Base-by-base conservation (phyloP, 768 basidiomycete species). In the Wakefieldia striispora region DNA sequence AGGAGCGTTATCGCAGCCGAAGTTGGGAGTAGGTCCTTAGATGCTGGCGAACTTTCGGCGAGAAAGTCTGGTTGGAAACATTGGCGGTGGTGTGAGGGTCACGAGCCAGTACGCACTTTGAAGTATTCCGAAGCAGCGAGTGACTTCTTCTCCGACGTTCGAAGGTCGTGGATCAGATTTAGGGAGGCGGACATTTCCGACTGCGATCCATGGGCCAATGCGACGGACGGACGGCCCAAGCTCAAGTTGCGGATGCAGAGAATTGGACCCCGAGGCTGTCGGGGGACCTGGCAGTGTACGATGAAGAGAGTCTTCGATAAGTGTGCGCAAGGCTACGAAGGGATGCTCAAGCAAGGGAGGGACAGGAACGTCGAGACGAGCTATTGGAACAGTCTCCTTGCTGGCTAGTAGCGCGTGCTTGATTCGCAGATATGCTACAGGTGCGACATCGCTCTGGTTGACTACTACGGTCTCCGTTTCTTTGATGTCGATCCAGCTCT, bases 381-480 rank as follows among this genome's bases (percentile, higher is more conserved):
- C 16, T 14, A 19, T 6, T n/a, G 42, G 24, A 36, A 26, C 6
- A 1, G n/a, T 53, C 7, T 51, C 37, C 64, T 95, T 97, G 6
- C 71, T 59, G 51, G 78, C 76, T 26, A 97, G 71, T 4, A 68
- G 63, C 0, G 90, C 92, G 7, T 71, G 64, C 61, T 86, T 86
- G 50, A 98, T 79, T 48, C 89, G 82, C 16, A 98, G 71, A 69
- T 88, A 97, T 13, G 97, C 95, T 31, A 98, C 95, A 1, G 91
- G 88, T 0, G 90, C 91, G 61, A 95, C 87, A 61, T 84, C 86
- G 50, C 76, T 88, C 68, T 88, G 85, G 6, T 86, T 84, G 58
- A 88, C 86, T 37, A 89, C 80, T 35, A 95, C 82, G 0, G 79
- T 80, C 57, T 91, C 84, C 1, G 78, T 77, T 39, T 84, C 80